Evolutionary conservation across 129 eudicot species (phyloP).

Genomic region (Flaveria bidentis): DNA sequence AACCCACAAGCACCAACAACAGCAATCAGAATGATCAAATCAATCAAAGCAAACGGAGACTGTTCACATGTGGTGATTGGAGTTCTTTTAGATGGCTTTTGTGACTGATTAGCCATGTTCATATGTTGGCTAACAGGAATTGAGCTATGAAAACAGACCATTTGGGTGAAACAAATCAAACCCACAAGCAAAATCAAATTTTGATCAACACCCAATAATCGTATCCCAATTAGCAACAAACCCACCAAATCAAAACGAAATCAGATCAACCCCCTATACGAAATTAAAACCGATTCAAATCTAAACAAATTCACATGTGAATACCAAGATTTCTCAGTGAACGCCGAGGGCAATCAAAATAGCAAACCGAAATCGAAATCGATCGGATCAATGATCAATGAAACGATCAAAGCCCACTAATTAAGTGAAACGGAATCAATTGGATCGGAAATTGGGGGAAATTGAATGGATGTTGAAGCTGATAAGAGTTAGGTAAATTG

Average conservation of each 20-base stretch:
- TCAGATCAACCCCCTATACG: slow-evolving; percentile 44
- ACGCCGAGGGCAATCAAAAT: not conserved
- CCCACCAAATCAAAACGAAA: slow-evolving; percentile 31
- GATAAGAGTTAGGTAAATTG: slow-evolving; percentile 36
- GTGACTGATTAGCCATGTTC: slow-evolving; percentile 51
- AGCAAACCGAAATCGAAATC: not conserved
- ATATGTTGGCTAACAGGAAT: slow-evolving; percentile 59
- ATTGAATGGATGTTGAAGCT: slow-evolving; percentile 18
- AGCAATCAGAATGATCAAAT: slow-evolving; percentile 67
- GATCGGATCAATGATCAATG: slow-evolving; percentile 29
- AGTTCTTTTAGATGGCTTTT: slow-evolving; percentile 10
- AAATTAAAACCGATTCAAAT: not conserved
- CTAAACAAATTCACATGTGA: slow-evolving; percentile 21
- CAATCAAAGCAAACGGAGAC: slow-evolving; percentile 68
- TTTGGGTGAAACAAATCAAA: slow-evolving; percentile 43
- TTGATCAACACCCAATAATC: slow-evolving; percentile 36
- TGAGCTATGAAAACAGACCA: slow-evolving; percentile 67
- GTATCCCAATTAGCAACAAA: slow-evolving; percentile 29
- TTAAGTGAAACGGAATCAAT: not conserved
- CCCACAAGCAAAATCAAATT: slow-evolving; percentile 27
- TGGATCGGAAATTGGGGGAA: slow-evolving; percentile 4
- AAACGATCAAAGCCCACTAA: slow-evolving; percentile 1
- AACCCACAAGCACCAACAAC: slow-evolving; percentile 67
- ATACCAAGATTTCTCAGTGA: slow-evolving; percentile 11
- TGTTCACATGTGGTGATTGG: slow-evolving; percentile 52